Evolutionary conservation across 345 rosid species (phyloP).

Genomic region (Diplotaxis tenuifolia): DNA sequence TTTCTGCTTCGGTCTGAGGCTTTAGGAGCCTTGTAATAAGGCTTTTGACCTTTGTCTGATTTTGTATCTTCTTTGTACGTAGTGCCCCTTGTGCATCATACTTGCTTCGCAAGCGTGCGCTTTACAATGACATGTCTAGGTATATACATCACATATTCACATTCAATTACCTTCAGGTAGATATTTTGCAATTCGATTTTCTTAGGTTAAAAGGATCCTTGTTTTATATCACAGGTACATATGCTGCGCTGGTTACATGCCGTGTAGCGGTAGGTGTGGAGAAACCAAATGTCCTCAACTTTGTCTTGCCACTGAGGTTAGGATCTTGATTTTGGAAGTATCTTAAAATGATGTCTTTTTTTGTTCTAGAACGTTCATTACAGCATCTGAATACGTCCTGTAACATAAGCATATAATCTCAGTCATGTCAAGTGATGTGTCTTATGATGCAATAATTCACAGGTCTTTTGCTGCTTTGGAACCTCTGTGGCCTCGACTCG

Average conservation of each 20-base stretch:
- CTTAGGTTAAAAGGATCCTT: background rate
- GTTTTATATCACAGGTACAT: constrained; percentile 44
- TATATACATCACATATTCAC: constrained; percentile 39
- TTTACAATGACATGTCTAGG: constrained; percentile 98
- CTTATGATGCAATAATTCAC: background rate
- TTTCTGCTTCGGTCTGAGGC: constrained; percentile 21
- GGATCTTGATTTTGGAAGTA: background rate
- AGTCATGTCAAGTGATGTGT: constrained; percentile 1
- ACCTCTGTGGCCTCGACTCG: constrained; percentile 82
- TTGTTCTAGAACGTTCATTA: background rate
- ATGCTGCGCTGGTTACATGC: constrained; percentile 77
- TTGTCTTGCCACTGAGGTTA: constrained; percentile 76
- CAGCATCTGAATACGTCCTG: background rate
- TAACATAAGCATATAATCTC: background rate
- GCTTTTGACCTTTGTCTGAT: constrained; percentile 1
- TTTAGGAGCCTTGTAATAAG: background rate
- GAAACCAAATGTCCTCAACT: constrained; percentile 64
- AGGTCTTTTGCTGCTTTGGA: constrained; percentile 88
- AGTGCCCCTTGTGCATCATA: constrained; percentile 94
- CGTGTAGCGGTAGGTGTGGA: constrained; percentile 72
- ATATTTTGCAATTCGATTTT: background rate
- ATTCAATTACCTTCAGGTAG: no score
- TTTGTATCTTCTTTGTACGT: background rate
- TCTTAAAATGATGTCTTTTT: background rate
- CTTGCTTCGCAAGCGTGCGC: constrained; percentile 90